Evolutionary conservation across 148 eudicot species (phyloP).

Genomic region (Fagopyrum homotropicum): DNA sequence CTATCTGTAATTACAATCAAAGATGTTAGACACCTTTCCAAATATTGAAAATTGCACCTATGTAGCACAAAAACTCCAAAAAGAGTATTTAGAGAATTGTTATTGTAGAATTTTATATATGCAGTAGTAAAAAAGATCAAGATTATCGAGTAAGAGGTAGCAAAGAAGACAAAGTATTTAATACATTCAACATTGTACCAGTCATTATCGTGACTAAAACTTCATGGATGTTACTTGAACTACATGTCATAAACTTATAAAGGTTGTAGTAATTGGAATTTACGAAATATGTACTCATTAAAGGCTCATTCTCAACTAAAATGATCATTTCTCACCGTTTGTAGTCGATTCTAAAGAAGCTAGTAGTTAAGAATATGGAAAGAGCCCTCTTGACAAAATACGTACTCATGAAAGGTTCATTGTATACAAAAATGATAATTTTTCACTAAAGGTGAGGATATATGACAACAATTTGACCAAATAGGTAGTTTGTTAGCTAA

Average conservation of each 20-base stretch:
- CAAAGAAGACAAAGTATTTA: constrained; percentile 31
- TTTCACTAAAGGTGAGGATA: too few relatives aligned
- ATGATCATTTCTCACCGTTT: background rate
- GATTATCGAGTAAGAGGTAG: constrained; percentile 43
- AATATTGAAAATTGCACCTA: background rate
- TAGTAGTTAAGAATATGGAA: constrained; percentile 26
- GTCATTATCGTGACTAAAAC: constrained; percentile 52
- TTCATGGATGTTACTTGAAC: constrained; percentile 50
- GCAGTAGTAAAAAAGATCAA: constrained; percentile 29
- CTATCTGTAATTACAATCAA: constrained; percentile 24
- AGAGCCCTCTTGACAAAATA: constrained; percentile 22
- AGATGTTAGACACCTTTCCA: constrained; percentile 29
- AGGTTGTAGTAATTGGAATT: background rate
- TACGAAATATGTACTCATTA: too few relatives aligned
- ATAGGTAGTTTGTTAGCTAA: constrained; percentile 38
- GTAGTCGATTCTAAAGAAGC: constrained; percentile 26
- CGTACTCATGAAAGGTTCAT: background rate
- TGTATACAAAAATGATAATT: too few relatives aligned
- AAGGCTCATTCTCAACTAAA: background rate
- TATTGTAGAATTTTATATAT: constrained; percentile 16
- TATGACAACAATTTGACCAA: too few relatives aligned
- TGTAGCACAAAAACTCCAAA: too few relatives aligned
- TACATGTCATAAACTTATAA: constrained; percentile 30
- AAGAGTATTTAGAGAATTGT: background rate
- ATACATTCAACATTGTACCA: constrained; percentile 45